Conservation (phyloP, 23 red algal genomes). For the Pyropia yezoensis region DNA sequence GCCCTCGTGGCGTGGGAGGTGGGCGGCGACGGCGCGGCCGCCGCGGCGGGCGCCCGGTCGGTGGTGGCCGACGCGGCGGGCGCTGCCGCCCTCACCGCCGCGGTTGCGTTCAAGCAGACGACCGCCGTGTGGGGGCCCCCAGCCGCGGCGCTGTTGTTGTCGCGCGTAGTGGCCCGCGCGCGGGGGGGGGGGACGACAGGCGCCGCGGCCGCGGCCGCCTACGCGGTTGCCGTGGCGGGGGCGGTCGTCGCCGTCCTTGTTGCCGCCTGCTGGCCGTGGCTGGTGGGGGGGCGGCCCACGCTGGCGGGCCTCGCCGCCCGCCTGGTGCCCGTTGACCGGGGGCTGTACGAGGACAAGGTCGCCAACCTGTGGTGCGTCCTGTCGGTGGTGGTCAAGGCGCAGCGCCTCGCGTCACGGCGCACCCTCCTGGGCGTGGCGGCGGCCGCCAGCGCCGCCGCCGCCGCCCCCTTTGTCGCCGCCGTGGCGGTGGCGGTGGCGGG, state of each 20-base stretch:
- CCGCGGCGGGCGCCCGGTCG: conserved; percentile 22
- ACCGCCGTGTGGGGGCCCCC: too few species aligned
- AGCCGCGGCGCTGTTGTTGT: background rate
- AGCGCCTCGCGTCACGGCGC: conserved; percentile 1
- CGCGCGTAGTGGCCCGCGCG: background rate
- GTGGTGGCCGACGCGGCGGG: background rate
- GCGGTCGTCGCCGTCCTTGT: conserved; percentile 7
- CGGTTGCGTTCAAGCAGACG: conserved; percentile 2
- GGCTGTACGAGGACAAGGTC: conserved; percentile 98
- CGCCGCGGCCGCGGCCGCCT: conserved; percentile 1
- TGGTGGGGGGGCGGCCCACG: background rate
- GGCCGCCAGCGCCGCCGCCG: conserved; percentile 18
- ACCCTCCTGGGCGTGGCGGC: conserved; percentile 21
- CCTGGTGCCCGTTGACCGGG: conserved; percentile 74
- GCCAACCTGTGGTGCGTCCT: conserved; percentile 91
- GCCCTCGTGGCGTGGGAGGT: conserved; percentile 29
- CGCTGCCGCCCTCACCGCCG: background rate
- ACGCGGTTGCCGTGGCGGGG: conserved; percentile 9
- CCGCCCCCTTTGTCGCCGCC: conserved; percentile 58
- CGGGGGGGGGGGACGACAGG: background rate
- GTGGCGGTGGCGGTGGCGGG: background rate
- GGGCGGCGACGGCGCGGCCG: conserved; percentile 10
- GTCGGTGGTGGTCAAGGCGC: conserved; percentile 31
- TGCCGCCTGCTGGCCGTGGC: conserved; percentile 55
- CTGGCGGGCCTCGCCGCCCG: conserved; percentile 26